These are phyloP conservation scores for Brasenia schreberi DNA, from an alignment of 164 flowering plant genomes.

Conservation along the genomic window DNA sequence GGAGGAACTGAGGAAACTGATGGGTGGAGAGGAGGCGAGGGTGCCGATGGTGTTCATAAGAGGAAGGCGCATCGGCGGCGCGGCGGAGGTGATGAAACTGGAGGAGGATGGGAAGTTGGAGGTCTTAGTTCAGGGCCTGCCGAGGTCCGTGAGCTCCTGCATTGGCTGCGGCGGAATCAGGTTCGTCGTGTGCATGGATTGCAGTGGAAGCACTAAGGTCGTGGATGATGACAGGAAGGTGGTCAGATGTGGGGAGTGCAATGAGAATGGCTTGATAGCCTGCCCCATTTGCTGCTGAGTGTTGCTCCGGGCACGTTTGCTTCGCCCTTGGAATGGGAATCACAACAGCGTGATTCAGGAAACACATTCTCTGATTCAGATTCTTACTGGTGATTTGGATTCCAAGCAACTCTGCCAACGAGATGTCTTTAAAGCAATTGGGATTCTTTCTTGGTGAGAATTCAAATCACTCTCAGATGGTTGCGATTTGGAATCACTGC, in stretches of 20 bases:
- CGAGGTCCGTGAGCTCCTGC: slow-evolving; percentile 28
- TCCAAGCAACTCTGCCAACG: too few relatives aligned
- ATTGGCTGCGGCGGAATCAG: slow-evolving; percentile 62
- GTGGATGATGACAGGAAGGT: slow-evolving; percentile 41
- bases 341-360: too few relatives aligned
- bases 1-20: slow-evolving; percentile 60
- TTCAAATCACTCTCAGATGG: too few relatives aligned
- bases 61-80: slow-evolving; percentile 82
- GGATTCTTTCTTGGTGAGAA: too few relatives aligned
- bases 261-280: slow-evolving; percentile 65
- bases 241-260: slow-evolving; percentile 68
- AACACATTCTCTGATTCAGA: too few relatives aligned
- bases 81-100: slow-evolving; percentile 55
- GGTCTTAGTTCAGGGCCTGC: slow-evolving; percentile 41
- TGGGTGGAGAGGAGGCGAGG: slow-evolving; percentile 42
- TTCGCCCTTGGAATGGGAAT: too few relatives aligned
- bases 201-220: slow-evolving; percentile 82
- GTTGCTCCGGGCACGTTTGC: too few relatives aligned
- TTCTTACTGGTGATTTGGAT: too few relatives aligned
- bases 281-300: slow-evolving; percentile 64
- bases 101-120: slow-evolving; percentile 76
- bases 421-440: too few relatives aligned
- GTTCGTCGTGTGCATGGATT: slow-evolving; percentile 70
- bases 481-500: too few relatives aligned
- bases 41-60: slow-evolving; percentile 81